Percentiles rank a stretch among this genome's conserved stretches.
Evolutionary conservation across 495 filamentous ascomycete genomes (phyloP).

Genomic region (Hypoxylon subgilvum): DNA sequence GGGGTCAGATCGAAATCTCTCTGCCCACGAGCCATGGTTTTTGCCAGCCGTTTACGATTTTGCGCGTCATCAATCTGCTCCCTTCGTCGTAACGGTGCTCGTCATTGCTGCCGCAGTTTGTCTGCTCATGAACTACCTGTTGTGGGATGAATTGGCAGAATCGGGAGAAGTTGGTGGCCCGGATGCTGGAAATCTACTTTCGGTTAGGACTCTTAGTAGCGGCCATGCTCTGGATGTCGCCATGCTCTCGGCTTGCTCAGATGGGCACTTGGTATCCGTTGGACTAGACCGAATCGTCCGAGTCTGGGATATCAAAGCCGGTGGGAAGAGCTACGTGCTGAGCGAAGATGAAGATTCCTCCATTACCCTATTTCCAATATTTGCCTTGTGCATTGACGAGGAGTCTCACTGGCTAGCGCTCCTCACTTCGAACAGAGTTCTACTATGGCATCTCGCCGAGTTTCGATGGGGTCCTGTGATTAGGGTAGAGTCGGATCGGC

Average conservation of each 20-base stretch:
- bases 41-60: conserved; percentile 63
- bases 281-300: conserved; percentile 67
- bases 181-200: conserved; percentile 59
- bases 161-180: conserved; percentile 40
- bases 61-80: conserved; percentile 60
- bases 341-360: conserved; percentile 45
- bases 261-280: conserved; percentile 68
- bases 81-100: conserved; percentile 61
- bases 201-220: conserved; percentile 60
- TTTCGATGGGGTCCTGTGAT: conserved; percentile 56
- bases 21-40: conserved; percentile 48
- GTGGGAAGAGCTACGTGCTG: conserved; percentile 46
- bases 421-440: conserved; percentile 60
- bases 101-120: conserved; percentile 62
- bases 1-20: conserved; percentile 63
- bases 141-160: conserved; percentile 58
- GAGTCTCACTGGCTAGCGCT: conserved; percentile 67
- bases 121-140: conserved; percentile 69
- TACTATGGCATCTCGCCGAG: conserved; percentile 64
- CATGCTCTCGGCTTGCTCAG: conserved; percentile 60
- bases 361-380: conserved; percentile 60
- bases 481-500: conserved; percentile 56
- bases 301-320: conserved; percentile 61
- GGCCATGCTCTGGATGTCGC: conserved; percentile 70
- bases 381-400: conserved; percentile 64